Evolutionary conservation across 345 rosid species (phyloP), one percentile per base, ranked within the genome.

Genomic region (Gossypium sturtianum): DNA sequence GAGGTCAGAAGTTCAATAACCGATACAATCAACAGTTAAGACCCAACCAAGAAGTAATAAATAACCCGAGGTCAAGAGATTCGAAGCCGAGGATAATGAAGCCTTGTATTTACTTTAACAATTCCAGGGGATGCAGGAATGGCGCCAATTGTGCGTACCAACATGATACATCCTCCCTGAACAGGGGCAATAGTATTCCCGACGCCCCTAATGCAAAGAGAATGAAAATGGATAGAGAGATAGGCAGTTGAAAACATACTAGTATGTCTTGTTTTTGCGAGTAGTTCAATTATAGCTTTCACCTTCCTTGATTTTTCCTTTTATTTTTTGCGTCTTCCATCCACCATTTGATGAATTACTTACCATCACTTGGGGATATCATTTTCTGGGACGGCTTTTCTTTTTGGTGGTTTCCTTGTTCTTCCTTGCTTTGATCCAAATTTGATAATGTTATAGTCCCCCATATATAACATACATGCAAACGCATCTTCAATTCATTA

Each of bases 21-120:
- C 85, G 83, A 12, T 85, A 78, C 74, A 79, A 77, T 80, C 84
- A 70, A 59, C 93, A 82, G 34, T 29, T 75, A 20, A 83, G 83
- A 74, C 62, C 82, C 29, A 87, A 74, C 80, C 86, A 87, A 57
- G 97, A 91, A 83, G 38, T 75, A 81, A 77, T 74, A 71, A 91
- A 81, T 72, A 86, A 84, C 76, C 84, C 79, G 41, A 95, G 84
- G 79, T 76, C 86, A 11, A 87, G 89, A 61, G 92, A 90, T 2
- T 43, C 82, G 11, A 93, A 87, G 85, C 89, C 81, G 6, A 96
- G 86, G 85, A 84, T 90, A 69, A 91, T 88, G 97, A 96, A 86
- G 86, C 94, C 98, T 13, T 96, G 99, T 84, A 75, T 89, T 72
- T 96, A 88, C 83, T 96, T 88, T 79, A 96, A 96, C 83, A 96